Base-by-base conservation (phyloP, 805 yeast genomes). In the Yarrowia sp. region DNA sequence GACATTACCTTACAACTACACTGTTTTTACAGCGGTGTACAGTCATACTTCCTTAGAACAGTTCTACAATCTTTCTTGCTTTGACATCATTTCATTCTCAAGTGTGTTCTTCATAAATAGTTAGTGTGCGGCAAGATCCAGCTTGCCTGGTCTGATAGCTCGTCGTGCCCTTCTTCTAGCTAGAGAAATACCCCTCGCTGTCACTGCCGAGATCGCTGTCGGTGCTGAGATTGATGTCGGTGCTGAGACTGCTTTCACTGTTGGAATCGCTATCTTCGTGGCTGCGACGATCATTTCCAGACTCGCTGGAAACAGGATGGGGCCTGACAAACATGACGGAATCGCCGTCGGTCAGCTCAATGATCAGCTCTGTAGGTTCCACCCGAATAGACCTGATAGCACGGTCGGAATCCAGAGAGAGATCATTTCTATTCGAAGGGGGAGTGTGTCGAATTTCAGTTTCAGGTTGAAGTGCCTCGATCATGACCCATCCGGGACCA, bases 101-200 rank as follows among this genome's bases (percentile, higher is more conserved):
- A 38, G 40, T 10, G 12, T 38, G 3, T 38, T 38, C 10, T 50
- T 50, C 14, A 50, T 50, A 50, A 50, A 50, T 50, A 50, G 26
- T 50, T 50, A 36, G 41, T 35, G 35, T 49, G 36, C 7, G 32
- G 32, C 32, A 26, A 26, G 32, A 26, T 26, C 32, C 32, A 26
- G 32, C 32, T 26, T 26, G 32, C 32, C 7, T 26, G 32, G 7
- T 26, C 32, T 26, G 32, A 26, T 26, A 26, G 32, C 32, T 48
- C 36, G 10, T 48, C 22, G 5, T 8, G 7, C 46, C 46, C 16
- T n/a, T 14, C 8, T 15, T 7, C 14, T 40, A 56, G 9, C 64
- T 56, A 0, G 64, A 56, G 10, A 42, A 56, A 32, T 56, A 56
- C 41, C 64, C 64, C 12, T 56, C 64, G 15, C 64, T 56, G 26